phyloP scores from a whole-genome alignment of 1,139 yeast genomes.

The Groenewaldozyma auringiensis region DNA sequence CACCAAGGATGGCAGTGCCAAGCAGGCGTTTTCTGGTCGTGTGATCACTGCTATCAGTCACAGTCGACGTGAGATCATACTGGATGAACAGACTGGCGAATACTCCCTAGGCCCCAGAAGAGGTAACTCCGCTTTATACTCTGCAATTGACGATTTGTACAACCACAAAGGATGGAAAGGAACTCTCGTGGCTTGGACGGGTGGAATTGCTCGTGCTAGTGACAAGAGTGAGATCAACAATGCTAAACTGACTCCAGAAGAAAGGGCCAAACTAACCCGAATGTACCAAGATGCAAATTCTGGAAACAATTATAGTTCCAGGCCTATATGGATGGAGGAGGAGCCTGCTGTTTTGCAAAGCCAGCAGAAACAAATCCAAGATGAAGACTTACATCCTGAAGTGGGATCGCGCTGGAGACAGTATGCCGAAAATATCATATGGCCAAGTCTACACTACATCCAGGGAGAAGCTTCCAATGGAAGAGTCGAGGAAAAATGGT shows the following conservation, averaged over 20 bases:
- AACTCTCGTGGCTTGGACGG: conserved; percentile 91
- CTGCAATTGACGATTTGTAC: conserved; percentile 56
- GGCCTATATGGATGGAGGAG: conserved; percentile 77
- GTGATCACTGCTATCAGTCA: conserved; percentile 61
- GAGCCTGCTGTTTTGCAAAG: conserved; percentile 27
- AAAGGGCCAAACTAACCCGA: conserved; percentile 13
- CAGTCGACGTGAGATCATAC: conserved; percentile 52
- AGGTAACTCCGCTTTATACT: conserved; percentile 80
- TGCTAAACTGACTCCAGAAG: conserved; percentile 7
- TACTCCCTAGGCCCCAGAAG: conserved; percentile 35
- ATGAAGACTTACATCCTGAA: conserved; percentile 22
- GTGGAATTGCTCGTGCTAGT: conserved; percentile 54
- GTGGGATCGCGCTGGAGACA: conserved; percentile 58
- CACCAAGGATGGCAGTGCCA: conserved; percentile 2
- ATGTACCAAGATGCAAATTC: conserved; percentile 17
- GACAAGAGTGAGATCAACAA: conserved; percentile 12
- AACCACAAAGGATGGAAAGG: conserved; percentile 77
- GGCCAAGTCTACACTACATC: conserved; percentile 95
- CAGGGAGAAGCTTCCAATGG: conserved; percentile 67
- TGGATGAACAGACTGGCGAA: conserved; percentile 4
- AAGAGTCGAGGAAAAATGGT: conserved; percentile 55
- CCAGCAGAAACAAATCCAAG: background rate
- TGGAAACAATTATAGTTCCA: conserved; percentile 42
- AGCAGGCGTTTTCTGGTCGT: conserved; percentile 42
- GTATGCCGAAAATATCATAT: conserved; percentile 82